Evolutionary conservation across 768 basidiomycete genomes (phyloP).

Genomic region (Pisolithus tinctorius): DNA sequence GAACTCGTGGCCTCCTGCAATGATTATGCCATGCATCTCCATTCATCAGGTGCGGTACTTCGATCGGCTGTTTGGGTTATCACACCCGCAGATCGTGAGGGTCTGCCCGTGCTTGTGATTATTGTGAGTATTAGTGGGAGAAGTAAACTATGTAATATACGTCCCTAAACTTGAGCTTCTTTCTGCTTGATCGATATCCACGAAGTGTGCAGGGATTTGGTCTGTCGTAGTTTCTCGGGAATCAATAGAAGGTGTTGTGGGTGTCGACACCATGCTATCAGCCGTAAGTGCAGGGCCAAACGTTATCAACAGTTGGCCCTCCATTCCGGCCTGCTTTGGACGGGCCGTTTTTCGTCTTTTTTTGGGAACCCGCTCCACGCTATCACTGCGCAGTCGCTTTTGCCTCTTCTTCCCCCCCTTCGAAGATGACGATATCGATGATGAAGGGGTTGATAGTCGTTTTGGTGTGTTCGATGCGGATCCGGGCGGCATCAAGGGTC

Average conservation of each 20-base stretch:
- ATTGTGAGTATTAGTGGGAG: neutral
- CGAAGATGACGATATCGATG: neutral
- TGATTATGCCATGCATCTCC: neutral
- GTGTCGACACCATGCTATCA: neutral
- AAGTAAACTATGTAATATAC: constrained; percentile 1
- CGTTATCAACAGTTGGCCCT: neutral
- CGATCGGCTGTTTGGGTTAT: neutral
- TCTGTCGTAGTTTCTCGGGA: neutral
- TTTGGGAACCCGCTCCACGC: neutral
- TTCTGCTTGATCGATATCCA: neutral
- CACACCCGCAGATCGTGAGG: neutral
- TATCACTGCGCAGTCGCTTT: neutral
- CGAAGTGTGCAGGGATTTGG: neutral
- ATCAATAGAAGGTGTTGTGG: neutral
- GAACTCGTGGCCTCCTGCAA: neutral
- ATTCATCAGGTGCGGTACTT: neutral
- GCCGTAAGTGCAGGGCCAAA: neutral
- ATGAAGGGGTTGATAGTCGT: neutral
- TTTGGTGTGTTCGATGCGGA: neutral
- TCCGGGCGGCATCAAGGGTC: constrained; percentile 5
- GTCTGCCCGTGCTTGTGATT: neutral
- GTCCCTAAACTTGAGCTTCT: neutral
- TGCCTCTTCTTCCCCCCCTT: neutral
- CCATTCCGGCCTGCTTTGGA: neutral
- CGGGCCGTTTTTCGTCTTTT: neutral